A percentile compares a stretch with the other conserved stretches of the same genome.
Conservation (phyloP, 371 early-diverging fungal species). For the Fennellomyces sp. region DNA sequence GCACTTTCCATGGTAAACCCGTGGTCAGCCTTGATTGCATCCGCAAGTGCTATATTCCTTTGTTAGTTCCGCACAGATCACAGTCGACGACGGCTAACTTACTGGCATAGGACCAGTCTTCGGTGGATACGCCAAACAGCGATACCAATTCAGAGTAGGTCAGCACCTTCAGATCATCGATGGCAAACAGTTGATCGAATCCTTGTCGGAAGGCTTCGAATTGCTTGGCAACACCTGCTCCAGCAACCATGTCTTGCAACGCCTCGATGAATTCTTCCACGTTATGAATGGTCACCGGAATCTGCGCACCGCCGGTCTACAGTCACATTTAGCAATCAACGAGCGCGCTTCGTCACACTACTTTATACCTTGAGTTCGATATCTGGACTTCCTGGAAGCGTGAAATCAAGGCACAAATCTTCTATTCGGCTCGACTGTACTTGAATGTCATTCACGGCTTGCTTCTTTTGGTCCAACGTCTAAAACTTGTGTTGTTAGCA, state of each 20-base stretch:
- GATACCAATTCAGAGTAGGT: slow-evolving; percentile 72
- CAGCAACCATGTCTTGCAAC: slow-evolving; percentile 70
- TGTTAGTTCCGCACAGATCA: slow-evolving; percentile 8
- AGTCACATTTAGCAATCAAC: neutral
- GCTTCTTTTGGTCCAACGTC: slow-evolving; percentile 33
- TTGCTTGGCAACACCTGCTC: slow-evolving; percentile 75
- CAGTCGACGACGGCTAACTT: slow-evolving; percentile 18
- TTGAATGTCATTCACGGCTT: slow-evolving; percentile 43
- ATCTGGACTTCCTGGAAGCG: slow-evolving; percentile 75
- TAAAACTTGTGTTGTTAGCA: neutral
- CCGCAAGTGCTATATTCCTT: slow-evolving; percentile 53
- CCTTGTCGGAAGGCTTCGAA: slow-evolving; percentile 80
- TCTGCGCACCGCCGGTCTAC: slow-evolving; percentile 56
- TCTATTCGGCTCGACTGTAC: slow-evolving; percentile 58
- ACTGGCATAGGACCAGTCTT: slow-evolving; percentile 83
- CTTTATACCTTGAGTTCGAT: slow-evolving; percentile 60
- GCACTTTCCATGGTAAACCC: slow-evolving; percentile 81
- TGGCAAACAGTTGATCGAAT: slow-evolving; percentile 79
- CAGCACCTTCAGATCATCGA: slow-evolving; percentile 70
- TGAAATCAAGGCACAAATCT: slow-evolving; percentile 83
- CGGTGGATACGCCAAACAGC: slow-evolving; percentile 67
- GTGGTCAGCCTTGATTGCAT: slow-evolving; percentile 85
- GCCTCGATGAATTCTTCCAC: slow-evolving; percentile 74
- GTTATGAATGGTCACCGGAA: slow-evolving; percentile 75
- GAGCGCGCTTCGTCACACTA: neutral